phyloP scores from a whole-genome alignment of 768 basidiomycete genomes.

The Amanita jacksonii region DNA sequence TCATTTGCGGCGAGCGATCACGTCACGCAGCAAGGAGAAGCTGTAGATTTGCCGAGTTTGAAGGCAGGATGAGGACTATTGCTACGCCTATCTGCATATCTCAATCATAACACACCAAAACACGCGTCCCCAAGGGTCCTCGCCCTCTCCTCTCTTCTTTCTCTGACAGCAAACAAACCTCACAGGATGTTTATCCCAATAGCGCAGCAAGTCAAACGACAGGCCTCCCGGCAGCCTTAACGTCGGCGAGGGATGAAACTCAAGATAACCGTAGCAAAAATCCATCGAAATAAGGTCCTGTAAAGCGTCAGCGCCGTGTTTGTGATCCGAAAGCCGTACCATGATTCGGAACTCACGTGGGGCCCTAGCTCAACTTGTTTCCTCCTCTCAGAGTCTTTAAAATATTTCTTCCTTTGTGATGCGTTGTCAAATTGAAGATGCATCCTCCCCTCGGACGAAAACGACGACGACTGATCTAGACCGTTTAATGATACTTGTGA shows the following conservation, averaged over 20 bases:
- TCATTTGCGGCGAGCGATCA: no score
- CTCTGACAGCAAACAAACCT: conserved; percentile 75
- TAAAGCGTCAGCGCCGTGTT: no score
- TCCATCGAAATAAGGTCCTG: conserved; percentile 72
- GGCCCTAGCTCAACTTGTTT: conserved; percentile 54
- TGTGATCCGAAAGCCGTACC: no score
- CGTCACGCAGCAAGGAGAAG: no score
- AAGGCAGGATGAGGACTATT: not conserved
- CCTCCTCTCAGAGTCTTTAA: conserved; percentile 46
- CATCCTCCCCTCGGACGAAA: not conserved
- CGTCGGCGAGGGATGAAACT: conserved; percentile 54
- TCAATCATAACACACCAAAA: conserved; percentile 54
- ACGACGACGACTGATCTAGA: not conserved
- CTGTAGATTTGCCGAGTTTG: not conserved
- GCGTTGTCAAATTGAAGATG: conserved; percentile 23
- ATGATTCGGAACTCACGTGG: conserved; percentile 43
- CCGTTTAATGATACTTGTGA: not conserved
- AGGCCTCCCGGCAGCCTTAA: conserved; percentile 77
- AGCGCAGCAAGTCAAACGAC: conserved; percentile 72
- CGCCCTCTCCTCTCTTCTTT: conserved; percentile 13
- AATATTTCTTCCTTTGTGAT: conserved; percentile 55
- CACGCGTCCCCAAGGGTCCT: conserved; percentile 35
- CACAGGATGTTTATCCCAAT: conserved; percentile 94
- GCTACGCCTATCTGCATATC: conserved; percentile 10
- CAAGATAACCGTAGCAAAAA: conserved; percentile 82